These are phyloP conservation scores for Diatrype stigma DNA, from an alignment of 2,329 filamentous ascomycete genomes.

Conservation along the genomic window DNA sequence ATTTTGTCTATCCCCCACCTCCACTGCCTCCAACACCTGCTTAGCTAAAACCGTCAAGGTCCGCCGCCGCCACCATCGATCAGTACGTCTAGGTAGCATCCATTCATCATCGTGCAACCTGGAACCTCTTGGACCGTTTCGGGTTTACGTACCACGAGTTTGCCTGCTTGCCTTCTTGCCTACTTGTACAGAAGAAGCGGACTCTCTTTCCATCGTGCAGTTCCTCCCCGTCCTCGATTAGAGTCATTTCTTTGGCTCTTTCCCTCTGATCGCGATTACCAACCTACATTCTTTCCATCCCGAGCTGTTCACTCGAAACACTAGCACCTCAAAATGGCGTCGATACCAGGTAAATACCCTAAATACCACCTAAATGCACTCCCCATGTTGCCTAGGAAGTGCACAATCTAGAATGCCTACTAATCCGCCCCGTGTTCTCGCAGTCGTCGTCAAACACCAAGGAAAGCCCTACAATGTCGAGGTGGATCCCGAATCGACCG, in stretches of 20 bases:
- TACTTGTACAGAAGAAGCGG: too few species aligned
- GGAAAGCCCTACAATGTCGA: slow-evolving; percentile 95
- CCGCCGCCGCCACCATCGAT: background rate
- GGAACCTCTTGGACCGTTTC: background rate
- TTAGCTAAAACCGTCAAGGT: background rate
- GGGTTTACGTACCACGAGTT: slow-evolving; percentile 1
- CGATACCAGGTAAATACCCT: slow-evolving; percentile 23
- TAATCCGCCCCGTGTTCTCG: slow-evolving; percentile 12
- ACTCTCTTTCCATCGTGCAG: background rate
- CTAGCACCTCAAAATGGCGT: slow-evolving; percentile 18
- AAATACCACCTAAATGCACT: too few species aligned
- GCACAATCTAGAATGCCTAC: slow-evolving; percentile 7
- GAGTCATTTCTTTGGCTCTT: background rate
- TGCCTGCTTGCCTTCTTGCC: slow-evolving; percentile 1
- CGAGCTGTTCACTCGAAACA: background rate
- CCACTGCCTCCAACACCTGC: background rate
- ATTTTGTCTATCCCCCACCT: background rate
- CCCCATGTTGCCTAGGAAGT: too few species aligned
- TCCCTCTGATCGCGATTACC: background rate
- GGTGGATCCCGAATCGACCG: slow-evolving; percentile 76
- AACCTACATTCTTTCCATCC: background rate
- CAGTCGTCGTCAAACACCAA: slow-evolving; percentile 90
- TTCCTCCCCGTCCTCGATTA: background rate
- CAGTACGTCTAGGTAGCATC: too few species aligned
- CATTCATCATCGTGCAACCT: background rate